Conservation (phyloP, 495 filamentous ascomycete species). For the Aspergillus haitiensis region DNA sequence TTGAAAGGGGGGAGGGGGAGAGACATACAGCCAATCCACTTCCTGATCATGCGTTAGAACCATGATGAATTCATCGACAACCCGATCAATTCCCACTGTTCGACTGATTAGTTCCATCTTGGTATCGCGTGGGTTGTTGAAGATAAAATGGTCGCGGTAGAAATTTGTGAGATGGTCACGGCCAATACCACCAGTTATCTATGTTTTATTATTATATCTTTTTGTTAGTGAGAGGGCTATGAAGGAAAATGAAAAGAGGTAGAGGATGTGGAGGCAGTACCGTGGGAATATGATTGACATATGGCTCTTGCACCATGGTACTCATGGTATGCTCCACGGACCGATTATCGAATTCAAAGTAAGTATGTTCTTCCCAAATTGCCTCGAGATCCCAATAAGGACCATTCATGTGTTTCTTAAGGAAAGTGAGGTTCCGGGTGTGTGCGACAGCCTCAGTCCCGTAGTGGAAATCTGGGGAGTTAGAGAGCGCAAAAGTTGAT, state of each 20-base stretch:
- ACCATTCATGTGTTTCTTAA: constrained; percentile 36
- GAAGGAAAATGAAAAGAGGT: not conserved
- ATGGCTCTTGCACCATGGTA: constrained; percentile 57
- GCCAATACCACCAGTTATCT: constrained; percentile 72
- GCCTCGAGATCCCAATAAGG: constrained; percentile 59
- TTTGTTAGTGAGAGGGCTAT: no score
- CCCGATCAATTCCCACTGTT: constrained; percentile 59
- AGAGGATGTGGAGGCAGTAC: constrained; percentile 28
- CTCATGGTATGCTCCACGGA: constrained; percentile 49
- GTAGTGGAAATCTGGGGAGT: not conserved
- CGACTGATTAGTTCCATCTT: constrained; percentile 67
- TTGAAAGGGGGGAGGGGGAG: not conserved
- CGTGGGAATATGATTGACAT: constrained; percentile 60
- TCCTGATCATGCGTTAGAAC: constrained; percentile 64
- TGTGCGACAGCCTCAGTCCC: constrained; percentile 22
- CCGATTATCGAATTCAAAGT: constrained; percentile 39
- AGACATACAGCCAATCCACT: constrained; percentile 66
- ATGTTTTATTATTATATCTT: constrained; percentile 2
- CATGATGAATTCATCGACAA: constrained; percentile 59
- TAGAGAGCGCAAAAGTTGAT: not conserved
- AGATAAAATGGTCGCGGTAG: constrained; percentile 74
- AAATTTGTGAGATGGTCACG: constrained; percentile 61
- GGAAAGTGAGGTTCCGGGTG: constrained; percentile 33
- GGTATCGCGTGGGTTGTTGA: constrained; percentile 64
- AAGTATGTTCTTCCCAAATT: constrained; percentile 59